A percentile compares a stretch with the other conserved stretches of the same genome.
Conservation (phyloP, 768 basidiomycete genomes). For the Holtermanniella nyarrowii region DNA sequence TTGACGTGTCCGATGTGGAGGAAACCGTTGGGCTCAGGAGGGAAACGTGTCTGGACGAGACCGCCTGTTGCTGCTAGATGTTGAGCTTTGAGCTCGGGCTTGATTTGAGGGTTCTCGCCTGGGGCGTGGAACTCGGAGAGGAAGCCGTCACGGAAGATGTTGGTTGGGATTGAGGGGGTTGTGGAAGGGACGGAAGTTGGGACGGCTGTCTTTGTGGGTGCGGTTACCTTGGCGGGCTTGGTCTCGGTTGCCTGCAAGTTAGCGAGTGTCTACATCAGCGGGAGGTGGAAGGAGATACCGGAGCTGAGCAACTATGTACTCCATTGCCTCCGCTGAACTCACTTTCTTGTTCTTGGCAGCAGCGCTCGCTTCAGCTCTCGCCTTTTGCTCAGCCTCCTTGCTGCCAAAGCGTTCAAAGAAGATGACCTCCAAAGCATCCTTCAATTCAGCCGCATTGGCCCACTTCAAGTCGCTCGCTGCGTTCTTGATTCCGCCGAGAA, state of each 20-base stretch:
- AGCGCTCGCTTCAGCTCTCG: conserved; percentile 17
- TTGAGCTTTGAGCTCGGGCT: conserved; percentile 62
- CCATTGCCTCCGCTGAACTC: neutral
- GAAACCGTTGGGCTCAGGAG: conserved; percentile 96
- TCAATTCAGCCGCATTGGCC: conserved; percentile 37
- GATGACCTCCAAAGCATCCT: conserved; percentile 31
- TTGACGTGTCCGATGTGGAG: conserved; percentile 77
- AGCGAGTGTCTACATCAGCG: neutral
- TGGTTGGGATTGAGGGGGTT: conserved; percentile 38
- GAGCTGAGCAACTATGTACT: too few relatives aligned
- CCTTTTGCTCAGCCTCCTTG: conserved; percentile 27
- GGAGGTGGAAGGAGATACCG: neutral
- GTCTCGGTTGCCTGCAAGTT: conserved; percentile 2
- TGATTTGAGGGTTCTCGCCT: conserved; percentile 82
- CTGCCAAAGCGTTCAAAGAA: conserved; percentile 36
- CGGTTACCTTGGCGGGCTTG: conserved; percentile 10
- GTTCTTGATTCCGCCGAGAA: conserved; percentile 31
- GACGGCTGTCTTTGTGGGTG: conserved; percentile 7
- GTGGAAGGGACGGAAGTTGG: conserved; percentile 15
- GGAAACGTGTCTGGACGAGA: conserved; percentile 87
- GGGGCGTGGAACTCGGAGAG: conserved; percentile 84
- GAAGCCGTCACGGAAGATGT: conserved; percentile 90
- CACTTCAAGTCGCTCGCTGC: conserved; percentile 35
- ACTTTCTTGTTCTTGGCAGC: conserved; percentile 15
- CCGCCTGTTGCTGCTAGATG: conserved; percentile 74